phyloP scores from a whole-genome alignment of 2,329 filamentous ascomycete genomes.

The Helminthosporium solani region DNA sequence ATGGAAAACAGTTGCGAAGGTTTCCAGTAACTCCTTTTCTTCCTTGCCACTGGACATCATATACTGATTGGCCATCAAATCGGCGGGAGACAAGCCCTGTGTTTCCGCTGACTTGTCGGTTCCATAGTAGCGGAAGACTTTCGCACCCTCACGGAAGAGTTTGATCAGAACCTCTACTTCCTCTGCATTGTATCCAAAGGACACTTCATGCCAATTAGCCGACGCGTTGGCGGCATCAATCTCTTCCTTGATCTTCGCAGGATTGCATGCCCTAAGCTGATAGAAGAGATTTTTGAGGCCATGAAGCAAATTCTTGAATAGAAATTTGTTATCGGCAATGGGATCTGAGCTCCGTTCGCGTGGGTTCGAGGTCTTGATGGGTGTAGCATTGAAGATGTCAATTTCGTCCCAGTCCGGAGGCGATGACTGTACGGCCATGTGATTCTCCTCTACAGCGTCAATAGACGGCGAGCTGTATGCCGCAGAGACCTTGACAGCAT shows the following conservation, averaged over 20 bases:
- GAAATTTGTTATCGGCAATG: constrained; percentile 93
- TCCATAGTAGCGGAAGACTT: constrained; percentile 96
- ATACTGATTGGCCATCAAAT: constrained; percentile 92
- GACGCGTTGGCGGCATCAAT: constrained; percentile 80
- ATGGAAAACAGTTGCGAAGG: constrained; percentile 97
- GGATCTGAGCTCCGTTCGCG: constrained; percentile 87
- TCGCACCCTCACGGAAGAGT: constrained; percentile 92
- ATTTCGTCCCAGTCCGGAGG: constrained; percentile 96
- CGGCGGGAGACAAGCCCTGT: constrained; percentile 76
- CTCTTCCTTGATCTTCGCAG: constrained; percentile 52
- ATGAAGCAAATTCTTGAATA: constrained; percentile 95
- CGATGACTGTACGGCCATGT: constrained; percentile 76
- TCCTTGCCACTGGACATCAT: constrained; percentile 93
- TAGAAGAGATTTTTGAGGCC: constrained; percentile 97
- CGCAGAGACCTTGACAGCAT: constrained; percentile 89
- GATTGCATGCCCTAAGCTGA: constrained; percentile 88
- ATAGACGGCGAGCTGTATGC: constrained; percentile 66
- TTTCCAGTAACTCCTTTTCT: constrained; percentile 95
- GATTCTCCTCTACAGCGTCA: constrained; percentile 71
- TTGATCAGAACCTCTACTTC: constrained; percentile 97
- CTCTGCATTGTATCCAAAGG: constrained; percentile 94
- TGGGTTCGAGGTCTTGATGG: constrained; percentile 92
- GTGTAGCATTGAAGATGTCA: constrained; percentile 94
- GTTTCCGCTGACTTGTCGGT: constrained; percentile 78
- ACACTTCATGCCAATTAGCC: constrained; percentile 90